Evolutionary conservation across 345 rosid genomes (phyloP), one percentile per base, ranked within the genome.

Genomic region (Trapa bicornis): DNA sequence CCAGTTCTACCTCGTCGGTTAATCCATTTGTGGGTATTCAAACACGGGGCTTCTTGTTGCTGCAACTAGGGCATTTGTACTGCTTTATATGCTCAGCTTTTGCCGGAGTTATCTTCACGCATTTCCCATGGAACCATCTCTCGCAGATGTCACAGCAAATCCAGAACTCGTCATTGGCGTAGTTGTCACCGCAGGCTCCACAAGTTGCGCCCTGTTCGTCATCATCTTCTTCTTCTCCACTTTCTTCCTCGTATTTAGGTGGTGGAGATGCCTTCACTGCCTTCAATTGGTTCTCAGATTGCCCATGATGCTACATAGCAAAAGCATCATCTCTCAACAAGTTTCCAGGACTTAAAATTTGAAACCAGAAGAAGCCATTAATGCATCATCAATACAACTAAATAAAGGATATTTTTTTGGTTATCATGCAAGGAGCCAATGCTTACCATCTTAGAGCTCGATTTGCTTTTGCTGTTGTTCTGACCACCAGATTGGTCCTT

Each of bases 21-120:
- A 58, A 58, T 58, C 16, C 11, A 29, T 58, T 11, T 7, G 29
- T 22, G 29, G 63, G 63, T 13, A 58, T 13, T 85, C 84, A 91
- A 74, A 89, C 86, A 72, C 96, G 86, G 57, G 94, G 85, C 88
- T 87, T 86, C 92, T 95, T 90, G 84, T 80, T 65, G 77, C 87
- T 91, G 93, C 99, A 95, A 42, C 86, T 72, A 47, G 98, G 99
- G 81, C 99, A 95, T 77, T 95, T 95, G 80, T 95, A 95, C 66
- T 91, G 98, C 86, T 95, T 95, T 84, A 95, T 91, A 70, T 89
- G 93, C 79, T 95, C 99, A 1, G 96, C 99, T 79, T 95, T 95
- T 68, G 99, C 99, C 2, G 99, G 99, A 41, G 99, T 95, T 37
- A 91, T 91, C 93, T 95, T 95, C 77, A 95, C 99, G 32, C 99